These are phyloP conservation scores for Pseudisothecium myosuroides DNA, from an alignment of 225 moss, liverwort and hornwort genomes.

Conservation along the genomic window DNA sequence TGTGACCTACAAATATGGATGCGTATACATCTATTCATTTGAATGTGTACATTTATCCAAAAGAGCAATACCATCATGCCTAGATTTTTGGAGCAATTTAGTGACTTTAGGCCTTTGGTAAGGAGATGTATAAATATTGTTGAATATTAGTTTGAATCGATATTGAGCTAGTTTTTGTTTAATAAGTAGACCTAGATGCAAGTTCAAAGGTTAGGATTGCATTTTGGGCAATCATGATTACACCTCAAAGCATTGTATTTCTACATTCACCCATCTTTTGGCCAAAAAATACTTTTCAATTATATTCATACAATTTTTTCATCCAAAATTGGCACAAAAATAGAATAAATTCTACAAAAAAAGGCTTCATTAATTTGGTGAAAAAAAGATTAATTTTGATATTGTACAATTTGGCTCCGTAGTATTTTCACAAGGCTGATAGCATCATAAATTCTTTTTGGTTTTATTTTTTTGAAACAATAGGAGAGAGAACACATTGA, in stretches of 20 bases:
- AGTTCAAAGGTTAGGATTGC: too few relatives aligned
- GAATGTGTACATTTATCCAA: too few relatives aligned
- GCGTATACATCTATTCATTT: too few relatives aligned
- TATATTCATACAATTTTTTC: background rate
- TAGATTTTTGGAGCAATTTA: background rate
- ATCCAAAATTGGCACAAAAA: background rate
- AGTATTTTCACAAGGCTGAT: background rate
- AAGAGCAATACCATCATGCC: fast-evolving
- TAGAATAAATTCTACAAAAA: background rate
- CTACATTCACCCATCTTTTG: background rate
- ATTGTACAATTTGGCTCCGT: background rate
- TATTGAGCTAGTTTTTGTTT: background rate
- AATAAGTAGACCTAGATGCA: too few relatives aligned
- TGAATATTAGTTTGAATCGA: background rate
- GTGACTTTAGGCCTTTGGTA: fast-evolving
- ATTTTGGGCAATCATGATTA: background rate
- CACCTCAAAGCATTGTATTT: background rate
- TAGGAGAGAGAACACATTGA: background rate
- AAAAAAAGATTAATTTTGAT: background rate
- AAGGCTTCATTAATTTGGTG: background rate
- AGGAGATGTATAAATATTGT: too few relatives aligned
- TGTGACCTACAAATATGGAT: background rate
- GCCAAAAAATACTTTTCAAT: background rate
- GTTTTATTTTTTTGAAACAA: background rate
- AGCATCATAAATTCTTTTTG: background rate